Base-by-base conservation (phyloP, 208 protist genomes). In the Sergeia podlipaevii region DNA sequence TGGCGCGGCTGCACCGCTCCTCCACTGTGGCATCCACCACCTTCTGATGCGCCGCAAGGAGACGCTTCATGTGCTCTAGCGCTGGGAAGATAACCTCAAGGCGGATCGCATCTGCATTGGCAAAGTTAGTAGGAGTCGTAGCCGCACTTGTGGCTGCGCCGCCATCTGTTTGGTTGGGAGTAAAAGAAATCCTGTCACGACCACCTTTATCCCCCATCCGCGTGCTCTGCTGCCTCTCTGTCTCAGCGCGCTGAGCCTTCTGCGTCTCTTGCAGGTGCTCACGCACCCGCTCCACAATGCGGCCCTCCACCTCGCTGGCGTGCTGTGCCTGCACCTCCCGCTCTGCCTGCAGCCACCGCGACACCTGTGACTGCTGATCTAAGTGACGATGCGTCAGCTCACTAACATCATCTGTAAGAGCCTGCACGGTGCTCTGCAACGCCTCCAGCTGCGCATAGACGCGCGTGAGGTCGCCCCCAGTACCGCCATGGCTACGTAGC, bases 31-130 rank as follows among this genome's bases (percentile, higher is more conserved):
- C 66, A 28, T 80, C 55, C 43, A 93, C 47, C 70, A 93, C 70
- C 26, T 77, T 69, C 46, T 93, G 80, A 44, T 93, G 82, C 5
- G 78, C 58, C 10, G 58, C 71, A 30, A 93, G 71, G 23, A 93
- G 60, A 4, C 82, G 81, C 3, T 70, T 77, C 47, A 93, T 67
- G 50, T 93, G 82, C 39, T 83, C 80, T 36, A 82, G 43, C 15
- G 78, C 61, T 15, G 81, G 76, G 49, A 81, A 63, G 60, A 84
- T 61, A 20, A 86, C 52, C 20, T 86, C 71, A 23, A 56, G 37
- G 17, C 61, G 70, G 18, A 80, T 39, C 37, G 59, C 56, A 37
- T 74, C 69, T 29, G 39, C 33, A 1, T 20, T 42, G 4, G n/a
- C 24, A 13, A 48, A 39, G 20, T 7, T 10, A 18, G 27, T 7